These are phyloP conservation scores for Dentipellis sp. DNA, from an alignment of 768 basidiomycete species.

Conservation along the genomic window DNA sequence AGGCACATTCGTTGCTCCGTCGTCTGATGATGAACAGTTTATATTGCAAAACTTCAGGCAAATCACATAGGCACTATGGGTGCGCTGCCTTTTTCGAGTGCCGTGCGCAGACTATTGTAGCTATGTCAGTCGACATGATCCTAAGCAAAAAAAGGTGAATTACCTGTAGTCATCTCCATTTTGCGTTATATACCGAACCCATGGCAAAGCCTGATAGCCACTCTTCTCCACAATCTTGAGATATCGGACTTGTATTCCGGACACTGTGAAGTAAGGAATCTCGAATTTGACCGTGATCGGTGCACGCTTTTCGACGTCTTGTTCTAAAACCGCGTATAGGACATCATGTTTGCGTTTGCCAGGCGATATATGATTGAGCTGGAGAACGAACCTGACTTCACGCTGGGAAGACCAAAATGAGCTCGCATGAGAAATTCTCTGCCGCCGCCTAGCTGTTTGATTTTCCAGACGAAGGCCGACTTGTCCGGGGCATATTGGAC, in stretches of 20 bases:
- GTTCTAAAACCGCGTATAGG: slow-evolving; percentile 27
- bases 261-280: slow-evolving; percentile 98
- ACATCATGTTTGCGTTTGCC: background rate
- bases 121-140: background rate
- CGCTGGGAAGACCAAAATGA: slow-evolving; percentile 93
- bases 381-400: slow-evolving; percentile 64
- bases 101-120: slow-evolving; percentile 54
- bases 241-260: slow-evolving; percentile 95
- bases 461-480: slow-evolving; percentile 98
- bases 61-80: slow-evolving; percentile 36
- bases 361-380: background rate
- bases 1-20: too few relatives aligned
- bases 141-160: slow-evolving; percentile 5
- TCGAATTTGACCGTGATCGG: slow-evolving; percentile 98
- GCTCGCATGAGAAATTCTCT: slow-evolving; percentile 97
- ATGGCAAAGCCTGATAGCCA: slow-evolving; percentile 92
- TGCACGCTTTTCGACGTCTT: slow-evolving; percentile 81
- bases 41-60: background rate
- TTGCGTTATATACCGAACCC: slow-evolving; percentile 93
- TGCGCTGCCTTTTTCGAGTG: slow-evolving; percentile 62
- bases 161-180: slow-evolving; percentile 90
- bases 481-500: slow-evolving; percentile 98
- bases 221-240: slow-evolving; percentile 98
- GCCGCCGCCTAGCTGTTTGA: slow-evolving; percentile 93
- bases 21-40: background rate